These are phyloP conservation scores for Tephrocybe rancida DNA, from an alignment of 768 basidiomycete species.

Conservation along the genomic window DNA sequence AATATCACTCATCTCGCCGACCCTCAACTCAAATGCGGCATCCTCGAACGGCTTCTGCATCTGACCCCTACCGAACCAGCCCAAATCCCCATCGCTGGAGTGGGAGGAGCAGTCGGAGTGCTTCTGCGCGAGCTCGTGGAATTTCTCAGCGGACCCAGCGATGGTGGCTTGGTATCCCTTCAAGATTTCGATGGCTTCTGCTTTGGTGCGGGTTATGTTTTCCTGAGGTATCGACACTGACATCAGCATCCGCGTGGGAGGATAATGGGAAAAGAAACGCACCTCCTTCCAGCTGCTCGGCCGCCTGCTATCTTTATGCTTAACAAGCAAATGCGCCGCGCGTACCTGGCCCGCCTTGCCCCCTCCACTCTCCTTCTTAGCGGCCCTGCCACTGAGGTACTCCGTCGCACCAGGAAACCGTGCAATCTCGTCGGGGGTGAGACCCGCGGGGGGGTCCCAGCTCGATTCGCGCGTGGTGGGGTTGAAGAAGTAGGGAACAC, in stretches of 20 bases:
- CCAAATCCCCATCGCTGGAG: slow-evolving; percentile 81
- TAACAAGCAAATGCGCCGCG: slow-evolving; percentile 95
- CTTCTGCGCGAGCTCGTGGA: slow-evolving; percentile 70
- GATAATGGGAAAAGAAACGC: slow-evolving; percentile 21
- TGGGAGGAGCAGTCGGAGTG: slow-evolving; percentile 94
- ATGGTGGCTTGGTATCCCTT: slow-evolving; percentile 65
- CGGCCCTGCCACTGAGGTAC: slow-evolving; percentile 29
- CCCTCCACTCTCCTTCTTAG: slow-evolving; percentile 12
- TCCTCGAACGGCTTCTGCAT: slow-evolving; percentile 99
- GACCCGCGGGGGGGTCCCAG: slow-evolving; percentile 75
- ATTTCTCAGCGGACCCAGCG: slow-evolving; percentile 56
- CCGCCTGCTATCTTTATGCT: slow-evolving; percentile 80
- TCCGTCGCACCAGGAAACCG: slow-evolving; percentile 70
- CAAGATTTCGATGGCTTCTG: slow-evolving; percentile 87
- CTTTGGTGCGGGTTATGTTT: slow-evolving; percentile 84
- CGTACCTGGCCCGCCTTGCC: slow-evolving; percentile 62
- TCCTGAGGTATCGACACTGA: slow-evolving; percentile 35
- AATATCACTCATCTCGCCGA: slow-evolving; percentile 79
- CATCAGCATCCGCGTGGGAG: background rate
- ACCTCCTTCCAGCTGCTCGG: slow-evolving; percentile 89
- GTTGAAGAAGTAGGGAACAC: slow-evolving; percentile 90
- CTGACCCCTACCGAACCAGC: slow-evolving; percentile 80
- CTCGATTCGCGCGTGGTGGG: slow-evolving; percentile 63
- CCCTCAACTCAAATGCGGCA: slow-evolving; percentile 69
- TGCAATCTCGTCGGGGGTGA: slow-evolving; percentile 62